phyloP scores from a whole-genome alignment of 1,284 basidiomycete species.

The Xerocomus nothofagi region DNA sequence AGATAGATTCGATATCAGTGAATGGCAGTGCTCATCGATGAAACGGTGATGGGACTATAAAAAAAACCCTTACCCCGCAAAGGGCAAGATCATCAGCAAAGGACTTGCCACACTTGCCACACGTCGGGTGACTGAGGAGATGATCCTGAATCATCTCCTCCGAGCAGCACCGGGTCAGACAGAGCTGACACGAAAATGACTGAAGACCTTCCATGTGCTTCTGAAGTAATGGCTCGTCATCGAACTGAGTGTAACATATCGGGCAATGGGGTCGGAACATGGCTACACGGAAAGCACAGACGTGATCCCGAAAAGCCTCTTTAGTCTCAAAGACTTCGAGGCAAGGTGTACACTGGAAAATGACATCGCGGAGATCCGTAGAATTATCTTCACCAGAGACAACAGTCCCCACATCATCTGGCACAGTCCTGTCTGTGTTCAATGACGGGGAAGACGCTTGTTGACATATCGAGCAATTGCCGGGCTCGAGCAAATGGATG shows the following conservation, averaged over 20 bases:
- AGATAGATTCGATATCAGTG: not conserved
- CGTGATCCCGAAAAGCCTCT: constrained; percentile 13
- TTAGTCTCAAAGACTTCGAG: constrained; percentile 16
- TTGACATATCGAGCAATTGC: constrained; percentile 13
- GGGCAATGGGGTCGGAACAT: constrained; percentile 22
- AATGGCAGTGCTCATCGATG: not conserved
- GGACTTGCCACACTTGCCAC: constrained; percentile 20
- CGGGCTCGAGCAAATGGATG: not conserved
- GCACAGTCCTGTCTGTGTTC: not conserved
- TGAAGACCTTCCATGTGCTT: constrained; percentile 18
- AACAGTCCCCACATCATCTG: constrained; percentile 1
- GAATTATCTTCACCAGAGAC: constrained; percentile 2
- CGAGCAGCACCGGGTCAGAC: constrained; percentile 25
- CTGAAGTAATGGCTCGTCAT: constrained; percentile 18
- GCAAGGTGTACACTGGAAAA: constrained; percentile 22
- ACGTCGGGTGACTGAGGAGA: constrained; percentile 27
- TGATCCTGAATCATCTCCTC: constrained; percentile 31
- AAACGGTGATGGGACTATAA: not conserved
- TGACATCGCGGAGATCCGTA: not conserved
- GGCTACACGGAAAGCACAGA: constrained; percentile 14
- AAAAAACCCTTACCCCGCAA: constrained; percentile 21
- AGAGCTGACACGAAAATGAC: constrained; percentile 21
- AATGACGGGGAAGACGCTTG: not conserved
- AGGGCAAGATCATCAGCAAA: constrained; percentile 26
- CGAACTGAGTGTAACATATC: constrained; percentile 26